These are phyloP conservation scores for Quercus phellos DNA, from an alignment of 331 rosid species.

Conservation along the genomic window DNA sequence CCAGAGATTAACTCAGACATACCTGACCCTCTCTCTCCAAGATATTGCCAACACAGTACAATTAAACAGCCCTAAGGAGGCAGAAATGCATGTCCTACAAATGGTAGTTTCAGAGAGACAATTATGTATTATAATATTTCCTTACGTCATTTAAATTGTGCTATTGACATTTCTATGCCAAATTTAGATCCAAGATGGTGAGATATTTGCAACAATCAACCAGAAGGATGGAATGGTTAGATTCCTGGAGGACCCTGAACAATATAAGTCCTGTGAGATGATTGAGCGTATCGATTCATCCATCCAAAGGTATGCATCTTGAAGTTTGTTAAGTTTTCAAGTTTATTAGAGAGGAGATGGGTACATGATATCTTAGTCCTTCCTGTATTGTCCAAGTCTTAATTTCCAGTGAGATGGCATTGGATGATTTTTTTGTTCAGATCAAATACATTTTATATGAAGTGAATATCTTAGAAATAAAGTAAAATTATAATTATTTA, in stretches of 20 bases:
- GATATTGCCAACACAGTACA: conserved; percentile 78
- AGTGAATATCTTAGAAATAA: not conserved
- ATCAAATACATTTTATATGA: not conserved
- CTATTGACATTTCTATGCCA: conserved; percentile 7
- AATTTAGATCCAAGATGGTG: conserved; percentile 77
- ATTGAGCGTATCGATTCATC: conserved; percentile 69
- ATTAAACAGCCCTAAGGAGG: conserved; percentile 62
- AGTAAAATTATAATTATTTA: too few relatives aligned
- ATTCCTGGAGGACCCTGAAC: conserved; percentile 86
- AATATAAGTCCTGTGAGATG: conserved; percentile 69
- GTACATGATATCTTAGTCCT: not conserved
- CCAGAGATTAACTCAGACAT: conserved; percentile 85
- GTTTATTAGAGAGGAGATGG: not conserved
- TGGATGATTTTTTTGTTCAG: not conserved
- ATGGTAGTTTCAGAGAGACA: conserved; percentile 44
- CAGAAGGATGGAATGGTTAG: conserved; percentile 94
- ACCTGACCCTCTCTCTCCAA: conserved; percentile 85
- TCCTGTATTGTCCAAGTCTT: not conserved
- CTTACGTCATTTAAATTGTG: conserved; percentile 1
- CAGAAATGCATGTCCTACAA: conserved; percentile 89
- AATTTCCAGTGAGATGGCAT: not conserved
- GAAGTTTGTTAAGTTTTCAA: not conserved
- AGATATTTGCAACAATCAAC: conserved; percentile 74
- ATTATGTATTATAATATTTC: not conserved
- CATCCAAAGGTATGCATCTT: conserved; percentile 53